These are phyloP conservation scores for Ceratobasidium sp. DNA, from an alignment of 1,284 basidiomycete species.

Conservation along the genomic window DNA sequence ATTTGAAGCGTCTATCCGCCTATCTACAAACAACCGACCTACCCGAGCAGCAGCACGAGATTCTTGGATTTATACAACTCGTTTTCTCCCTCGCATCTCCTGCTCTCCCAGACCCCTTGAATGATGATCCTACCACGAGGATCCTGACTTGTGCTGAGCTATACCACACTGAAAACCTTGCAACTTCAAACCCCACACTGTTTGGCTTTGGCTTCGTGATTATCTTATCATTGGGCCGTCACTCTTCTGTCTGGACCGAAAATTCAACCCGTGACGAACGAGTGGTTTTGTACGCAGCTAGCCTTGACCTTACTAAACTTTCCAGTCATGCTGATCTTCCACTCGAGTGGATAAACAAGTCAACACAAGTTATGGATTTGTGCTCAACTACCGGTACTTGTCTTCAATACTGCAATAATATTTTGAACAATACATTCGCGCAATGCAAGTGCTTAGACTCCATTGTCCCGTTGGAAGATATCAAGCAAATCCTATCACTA, in stretches of 20 bases:
- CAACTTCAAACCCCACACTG: background rate
- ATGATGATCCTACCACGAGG: background rate
- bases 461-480: no score
- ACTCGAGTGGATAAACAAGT: no score
- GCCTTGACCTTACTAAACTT: background rate
- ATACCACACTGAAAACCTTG: background rate
- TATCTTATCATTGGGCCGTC: conserved; percentile 5
- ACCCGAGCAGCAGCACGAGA: background rate
- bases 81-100: no score
- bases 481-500: no score
- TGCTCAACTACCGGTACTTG: no score
- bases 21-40: no score
- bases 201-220: conserved; percentile 3
- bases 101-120: background rate
- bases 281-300: background rate
- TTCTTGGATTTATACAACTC: background rate
- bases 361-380: no score
- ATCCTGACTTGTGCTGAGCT: background rate
- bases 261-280: background rate
- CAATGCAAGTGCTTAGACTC: no score
- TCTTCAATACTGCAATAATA: no score
- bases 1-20: no score
- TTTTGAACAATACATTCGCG: no score
- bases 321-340: no score
- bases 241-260: background rate